These are phyloP conservation scores for Glutinoglossum americanum DNA, from an alignment of 495 filamentous ascomycete genomes.

Conservation along the genomic window DNA sequence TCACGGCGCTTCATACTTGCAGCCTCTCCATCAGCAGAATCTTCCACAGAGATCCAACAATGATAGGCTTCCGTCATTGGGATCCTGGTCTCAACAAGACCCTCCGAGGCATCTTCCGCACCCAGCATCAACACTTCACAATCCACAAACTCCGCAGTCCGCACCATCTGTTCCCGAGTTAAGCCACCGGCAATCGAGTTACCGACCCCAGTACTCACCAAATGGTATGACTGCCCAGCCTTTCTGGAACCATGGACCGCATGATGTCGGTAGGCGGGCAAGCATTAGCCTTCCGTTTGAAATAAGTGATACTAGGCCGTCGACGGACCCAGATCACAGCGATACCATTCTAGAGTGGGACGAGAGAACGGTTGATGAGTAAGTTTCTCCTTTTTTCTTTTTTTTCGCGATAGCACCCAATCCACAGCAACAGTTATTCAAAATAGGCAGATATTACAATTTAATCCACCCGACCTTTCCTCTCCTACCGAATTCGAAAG, in stretches of 20 bases:
- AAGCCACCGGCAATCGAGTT: constrained; percentile 5
- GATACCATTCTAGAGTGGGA: constrained; percentile 17
- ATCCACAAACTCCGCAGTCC: constrained; percentile 1
- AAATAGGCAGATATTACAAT: constrained; percentile 37
- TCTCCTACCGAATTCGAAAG: constrained; percentile 44
- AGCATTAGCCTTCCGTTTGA: constrained; percentile 15
- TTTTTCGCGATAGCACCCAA: too few species aligned
- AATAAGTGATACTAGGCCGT: constrained; percentile 6
- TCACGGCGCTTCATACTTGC: constrained; percentile 14
- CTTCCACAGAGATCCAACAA: constrained; percentile 8
- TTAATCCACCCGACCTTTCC: constrained; percentile 56
- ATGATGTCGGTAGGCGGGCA: constrained; percentile 11
- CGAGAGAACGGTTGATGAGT: too few species aligned
- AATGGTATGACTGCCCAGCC: constrained; percentile 23
- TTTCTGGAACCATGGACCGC: constrained; percentile 11
- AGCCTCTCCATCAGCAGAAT: constrained; percentile 11
- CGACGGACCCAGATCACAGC: constrained; percentile 11
- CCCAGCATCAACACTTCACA: constrained; percentile 3
- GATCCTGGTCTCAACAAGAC: constrained; percentile 4
- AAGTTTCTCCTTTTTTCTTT: too few species aligned
- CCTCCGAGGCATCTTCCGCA: constrained; percentile 6
- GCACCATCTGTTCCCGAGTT: not conserved
- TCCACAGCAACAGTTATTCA: too few species aligned
- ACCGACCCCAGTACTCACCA: constrained; percentile 15
- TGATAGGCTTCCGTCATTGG: not conserved